Conservation (phyloP, 495 filamentous ascomycete species). For the Neurospora sp. region DNA sequence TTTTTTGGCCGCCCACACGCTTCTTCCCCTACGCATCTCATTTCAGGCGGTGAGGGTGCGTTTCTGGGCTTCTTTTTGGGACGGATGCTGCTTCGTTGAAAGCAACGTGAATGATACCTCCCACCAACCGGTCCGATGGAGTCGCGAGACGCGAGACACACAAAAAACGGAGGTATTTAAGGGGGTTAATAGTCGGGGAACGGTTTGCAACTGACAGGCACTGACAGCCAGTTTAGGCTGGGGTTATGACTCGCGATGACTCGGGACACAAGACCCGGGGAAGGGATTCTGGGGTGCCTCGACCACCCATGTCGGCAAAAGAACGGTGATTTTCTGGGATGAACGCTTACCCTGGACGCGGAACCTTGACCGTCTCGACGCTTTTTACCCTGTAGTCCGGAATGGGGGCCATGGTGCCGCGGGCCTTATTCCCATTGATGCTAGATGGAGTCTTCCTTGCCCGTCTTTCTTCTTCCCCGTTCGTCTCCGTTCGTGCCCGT, state of each 20-base stretch:
- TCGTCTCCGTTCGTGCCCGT: not conserved
- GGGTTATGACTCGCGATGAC: not conserved
- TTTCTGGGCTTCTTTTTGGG: not conserved
- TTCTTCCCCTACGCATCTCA: not conserved
- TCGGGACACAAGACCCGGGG: conserved; percentile 11
- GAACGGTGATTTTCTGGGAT: conserved; percentile 2
- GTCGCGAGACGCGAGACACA: not conserved
- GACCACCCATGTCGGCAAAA: conserved; percentile 10
- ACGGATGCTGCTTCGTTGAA: not conserved
- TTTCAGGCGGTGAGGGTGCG: conserved; percentile 14
- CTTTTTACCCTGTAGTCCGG: not conserved
- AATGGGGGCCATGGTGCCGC: not conserved
- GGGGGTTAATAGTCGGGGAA: not conserved
- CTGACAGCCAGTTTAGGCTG: not conserved
- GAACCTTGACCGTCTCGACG: conserved; percentile 5
- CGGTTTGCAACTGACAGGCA: not conserved
- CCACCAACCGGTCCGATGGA: not conserved
- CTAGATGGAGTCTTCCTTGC: not conserved
- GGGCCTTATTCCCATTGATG: not conserved
- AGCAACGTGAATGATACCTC: not conserved
- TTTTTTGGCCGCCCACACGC: not conserved
- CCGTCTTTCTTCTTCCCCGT: not conserved
- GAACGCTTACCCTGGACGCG: not conserved
- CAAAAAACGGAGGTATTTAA: not conserved
- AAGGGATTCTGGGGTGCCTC: conserved; percentile 5